Evolutionary conservation across 176 grass and related monocot genomes (phyloP).

Genomic region (Cocos nucifera): DNA sequence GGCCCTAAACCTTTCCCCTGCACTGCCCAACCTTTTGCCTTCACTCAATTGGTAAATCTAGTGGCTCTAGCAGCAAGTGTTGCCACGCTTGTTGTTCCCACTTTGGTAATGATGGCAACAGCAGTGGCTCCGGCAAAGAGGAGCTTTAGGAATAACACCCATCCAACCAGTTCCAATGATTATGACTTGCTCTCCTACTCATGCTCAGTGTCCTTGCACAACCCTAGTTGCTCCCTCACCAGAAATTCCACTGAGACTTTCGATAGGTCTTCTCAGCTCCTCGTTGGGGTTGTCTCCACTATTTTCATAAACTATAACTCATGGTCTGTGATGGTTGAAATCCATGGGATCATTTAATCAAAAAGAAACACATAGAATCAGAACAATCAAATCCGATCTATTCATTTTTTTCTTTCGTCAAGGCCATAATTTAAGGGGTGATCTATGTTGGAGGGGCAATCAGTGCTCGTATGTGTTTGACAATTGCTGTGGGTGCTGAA

Average conservation of each 20-base stretch:
- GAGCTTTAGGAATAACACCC: slow-evolving; percentile 60
- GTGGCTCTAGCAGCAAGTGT: slow-evolving; percentile 2
- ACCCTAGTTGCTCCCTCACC: slow-evolving; percentile 91
- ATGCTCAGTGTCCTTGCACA: slow-evolving; percentile 82
- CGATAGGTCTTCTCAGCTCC: slow-evolving; percentile 21
- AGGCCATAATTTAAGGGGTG: no score
- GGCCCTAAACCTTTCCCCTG: slow-evolving; percentile 58
- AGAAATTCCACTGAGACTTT: slow-evolving; percentile 90
- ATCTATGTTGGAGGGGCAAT: no score
- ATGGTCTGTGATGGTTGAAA: no score
- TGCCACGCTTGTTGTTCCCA: slow-evolving; percentile 9
- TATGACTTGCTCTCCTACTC: slow-evolving; percentile 68
- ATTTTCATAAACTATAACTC: no score
- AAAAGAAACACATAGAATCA: no score
- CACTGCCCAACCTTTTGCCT: slow-evolving; percentile 30
- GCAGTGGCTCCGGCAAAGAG: slow-evolving; percentile 21
- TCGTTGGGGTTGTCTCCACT: no score
- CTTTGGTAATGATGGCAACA: not conserved
- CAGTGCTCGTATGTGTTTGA: no score
- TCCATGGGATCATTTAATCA: no score
- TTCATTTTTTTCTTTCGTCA: no score
- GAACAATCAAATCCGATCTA: no score
- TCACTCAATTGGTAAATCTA: slow-evolving; percentile 43
- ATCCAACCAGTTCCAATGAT: slow-evolving; percentile 77
- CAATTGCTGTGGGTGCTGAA: no score